Conservation (phyloP, 345 rosid species). For the Salix viminalis region DNA sequence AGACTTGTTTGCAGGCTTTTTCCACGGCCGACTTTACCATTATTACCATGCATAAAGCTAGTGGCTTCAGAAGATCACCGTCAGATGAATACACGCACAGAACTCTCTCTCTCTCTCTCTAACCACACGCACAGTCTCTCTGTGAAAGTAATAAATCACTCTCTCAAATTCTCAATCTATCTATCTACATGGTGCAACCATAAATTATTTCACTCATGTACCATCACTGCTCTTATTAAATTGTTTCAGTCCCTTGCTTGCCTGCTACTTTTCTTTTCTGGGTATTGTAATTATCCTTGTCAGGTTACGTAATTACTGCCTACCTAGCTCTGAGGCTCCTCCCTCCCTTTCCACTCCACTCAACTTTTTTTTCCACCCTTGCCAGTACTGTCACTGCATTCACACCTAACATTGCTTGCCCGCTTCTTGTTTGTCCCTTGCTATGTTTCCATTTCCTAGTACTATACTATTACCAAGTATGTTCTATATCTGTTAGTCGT, state of each 20-base stretch:
- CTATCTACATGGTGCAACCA: conserved; percentile 9
- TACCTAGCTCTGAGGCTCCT: conserved; percentile 32
- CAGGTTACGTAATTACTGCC: conserved; percentile 57
- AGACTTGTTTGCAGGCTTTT: conserved; percentile 24
- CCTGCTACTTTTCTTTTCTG: neutral
- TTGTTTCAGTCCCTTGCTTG: neutral
- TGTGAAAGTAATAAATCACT: neutral
- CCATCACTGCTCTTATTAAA: conserved; percentile 8
- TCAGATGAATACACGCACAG: neutral
- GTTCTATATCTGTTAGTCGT: neutral
- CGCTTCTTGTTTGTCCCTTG: conserved; percentile 28
- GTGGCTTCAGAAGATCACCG: conserved; percentile 16
- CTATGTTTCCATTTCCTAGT: neutral
- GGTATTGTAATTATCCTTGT: conserved; percentile 44
- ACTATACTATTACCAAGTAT: neutral
- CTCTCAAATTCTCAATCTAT: neutral
- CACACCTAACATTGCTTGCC: conserved; percentile 37
- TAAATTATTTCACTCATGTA: conserved; percentile 7
- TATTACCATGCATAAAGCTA: conserved; percentile 38
- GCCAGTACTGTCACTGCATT: neutral
- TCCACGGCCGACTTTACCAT: conserved; percentile 50
- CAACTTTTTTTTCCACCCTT: too few relatives aligned
- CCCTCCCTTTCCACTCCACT: neutral
- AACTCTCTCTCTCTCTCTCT: neutral
- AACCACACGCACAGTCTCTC: conserved; percentile 10